Base-by-base conservation (phyloP, 805 yeast species). In the Ogataea glucozyma region DNA sequence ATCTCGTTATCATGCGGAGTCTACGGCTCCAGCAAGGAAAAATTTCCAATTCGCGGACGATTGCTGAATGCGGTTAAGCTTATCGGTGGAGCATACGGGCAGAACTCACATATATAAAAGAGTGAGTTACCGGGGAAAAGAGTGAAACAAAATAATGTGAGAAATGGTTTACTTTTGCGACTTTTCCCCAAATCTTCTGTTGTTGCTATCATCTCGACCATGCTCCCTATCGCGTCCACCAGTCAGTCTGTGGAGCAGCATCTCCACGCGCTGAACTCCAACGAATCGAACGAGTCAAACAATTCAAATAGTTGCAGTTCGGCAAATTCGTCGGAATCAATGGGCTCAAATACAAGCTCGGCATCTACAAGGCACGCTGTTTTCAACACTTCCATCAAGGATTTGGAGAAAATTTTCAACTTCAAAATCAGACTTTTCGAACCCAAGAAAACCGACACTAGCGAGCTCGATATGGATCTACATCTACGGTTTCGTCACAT, bases 331-430 rank as follows among this genome's bases (percentile, higher is more conserved):
- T 4, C 4, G 13, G 32, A 16, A 7, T 30, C 32, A 5, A 10
- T 16, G 16, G 32, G 32, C 9, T 30, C 32, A 19, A n/a, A n/a
- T n/a, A 6, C 32, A n/a, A 19, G 32, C 21, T 5, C 32, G 20
- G 32, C 19, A 14, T 34, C 27, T 12, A 31, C 12, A 31, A 42
- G 16, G 24, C 13, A 43, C 35, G 57, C 47, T 12, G 35, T 47
- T 4, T 54, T 54, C 31, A 44, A 41, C 24, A 53, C 56, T 9
- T 44, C 47, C 43, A 46, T 54, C 32, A 47, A 49, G 31, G 59
- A 54, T 41, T 43, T 54, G 16, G 59, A 54, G 27, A 44, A 38
- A 33, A 54, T 54, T 12, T 54, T 54, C 45, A 49, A 54, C 34
- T 54, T 54, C 41, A 53, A 49, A 29, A 48, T 54, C n/a, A 41